Evolutionary conservation across 2,329 filamentous ascomycete genomes (phyloP), one percentile per base, ranked within the genome.

Genomic region (Penicillium sp.): DNA sequence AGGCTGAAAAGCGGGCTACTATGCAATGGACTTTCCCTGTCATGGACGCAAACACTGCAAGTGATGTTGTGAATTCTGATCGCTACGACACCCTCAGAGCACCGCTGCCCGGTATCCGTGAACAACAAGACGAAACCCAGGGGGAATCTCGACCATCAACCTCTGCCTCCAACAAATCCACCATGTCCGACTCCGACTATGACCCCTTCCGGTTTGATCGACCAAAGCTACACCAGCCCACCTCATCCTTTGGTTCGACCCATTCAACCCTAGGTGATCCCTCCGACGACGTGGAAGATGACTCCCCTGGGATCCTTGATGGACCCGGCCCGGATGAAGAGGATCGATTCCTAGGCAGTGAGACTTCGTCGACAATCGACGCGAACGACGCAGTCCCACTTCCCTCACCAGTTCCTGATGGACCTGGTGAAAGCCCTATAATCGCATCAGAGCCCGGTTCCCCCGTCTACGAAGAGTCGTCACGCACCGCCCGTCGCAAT

Each of bases 11-110:
- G 42, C 66, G 71, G 6, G 70, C 70, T 13, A 73, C 71, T 4
- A 76, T 75, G 66, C 77, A 80, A 29, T 82, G 79, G 79, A 79
- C 74, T 10, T 81, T 81, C 53, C 77, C 78, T 6, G 64, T 71
- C 3, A 73, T 72, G 66, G 54, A 47, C 43, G 38, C 12, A 43
- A 49, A 12, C 27, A 38, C 27, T 8, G 28, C 29, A 13, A 39
- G 39, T 7, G 42, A 50, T 37, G 10, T 47, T 27, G 13, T 29
- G 29, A 32, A 61, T 10, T 42, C 54, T 13, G 63, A 60, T 32
- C 63, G 59, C n/a, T 55, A 65, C 35, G 62, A 67, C 33, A 71
- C 68, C 18, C 56, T 71, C 25, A 63, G 61, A 25, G 67, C 67
- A 20, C 60, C 65, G 8, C 50, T 60, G 13, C 51, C 54, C 15